phyloP scores from a whole-genome alignment of 2,329 filamentous ascomycete species.

The Daldinia sp. region DNA sequence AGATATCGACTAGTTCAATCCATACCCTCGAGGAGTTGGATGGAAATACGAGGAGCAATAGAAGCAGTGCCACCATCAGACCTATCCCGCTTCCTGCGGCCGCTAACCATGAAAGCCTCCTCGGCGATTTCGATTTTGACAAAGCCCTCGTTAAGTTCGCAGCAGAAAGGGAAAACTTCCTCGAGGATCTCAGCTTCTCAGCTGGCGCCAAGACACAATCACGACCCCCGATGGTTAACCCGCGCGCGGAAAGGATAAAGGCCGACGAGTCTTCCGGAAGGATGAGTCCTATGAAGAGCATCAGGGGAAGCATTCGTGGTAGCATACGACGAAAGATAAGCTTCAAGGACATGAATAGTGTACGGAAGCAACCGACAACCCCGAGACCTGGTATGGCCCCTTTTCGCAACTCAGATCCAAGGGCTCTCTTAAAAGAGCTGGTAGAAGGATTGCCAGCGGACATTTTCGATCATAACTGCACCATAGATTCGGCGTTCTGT shows the following conservation, averaged over 20 bases:
- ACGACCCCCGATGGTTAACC: constrained; percentile 76
- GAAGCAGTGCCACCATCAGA: constrained; percentile 71
- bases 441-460: constrained; percentile 38
- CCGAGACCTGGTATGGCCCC: constrained; percentile 74
- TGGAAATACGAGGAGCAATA: constrained; percentile 66
- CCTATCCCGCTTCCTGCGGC: constrained; percentile 48
- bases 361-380: constrained; percentile 83
- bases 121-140: constrained; percentile 88
- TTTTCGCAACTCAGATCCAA: constrained; percentile 30
- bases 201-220: constrained; percentile 80
- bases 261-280: constrained; percentile 70
- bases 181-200: constrained; percentile 89
- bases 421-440: constrained; percentile 30
- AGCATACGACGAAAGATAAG: constrained; percentile 93
- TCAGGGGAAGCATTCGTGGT: constrained; percentile 75
- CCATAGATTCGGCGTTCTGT: constrained; percentile 36
- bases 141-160: constrained; percentile 93
- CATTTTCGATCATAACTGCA: constrained; percentile 38
- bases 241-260: constrained; percentile 82
- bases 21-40: constrained; percentile 66
- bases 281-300: constrained; percentile 63
- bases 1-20: constrained; percentile 59
- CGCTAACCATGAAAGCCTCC: constrained; percentile 49
- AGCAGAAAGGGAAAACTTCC: constrained; percentile 90
- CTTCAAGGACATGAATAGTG: constrained; percentile 92